Base-by-base conservation (phyloP, 345 rosid genomes). In the Mangifera indica region DNA sequence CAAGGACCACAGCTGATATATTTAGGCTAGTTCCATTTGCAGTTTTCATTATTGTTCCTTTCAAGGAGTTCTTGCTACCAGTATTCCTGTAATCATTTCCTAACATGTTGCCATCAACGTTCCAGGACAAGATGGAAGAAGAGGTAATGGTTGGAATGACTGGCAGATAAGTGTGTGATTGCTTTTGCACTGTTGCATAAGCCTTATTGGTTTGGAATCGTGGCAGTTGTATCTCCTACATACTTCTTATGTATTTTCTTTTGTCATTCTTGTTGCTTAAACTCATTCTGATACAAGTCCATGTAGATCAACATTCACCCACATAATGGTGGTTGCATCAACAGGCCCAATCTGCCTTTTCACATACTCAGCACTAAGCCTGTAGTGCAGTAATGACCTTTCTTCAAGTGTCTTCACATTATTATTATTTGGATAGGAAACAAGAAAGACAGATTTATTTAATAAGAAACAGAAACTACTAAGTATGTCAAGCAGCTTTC, bases 111-210 rank as follows among this genome's bases (percentile, higher is more conserved):
- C 98, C 98, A 21, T 93, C 98, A 66, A 93, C 97, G 51, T 93
- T 93, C 82, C 97, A 93, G 84, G 98, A 93, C 86, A 93, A 84
- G 87, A 93, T 93, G 98, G 91, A 86, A 86, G 95, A 93, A 84
- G 88, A 93, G 98, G 98, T 93, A 83, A 24, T 74, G 46, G 48
- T 73, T 53, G 49, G 63, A 26, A 60, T 60, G 49, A 32, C 44
- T 26, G 45, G 25, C 25, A 18, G 1, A 26, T 65, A 29, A 57
- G 18, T 60, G 57, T 52, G 25, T 61, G 42, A 44, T 26, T 77
- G 24, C 25, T 63, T 32, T 24, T 24, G 15, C 42, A 24, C 13
- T 53, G 42, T 45, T 58, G 63, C 60, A 66, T 53, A 67, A 20
- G 52, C 29, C 71, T 67, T 67, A 32, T 52, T 53, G 0, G 4